Evolutionary conservation across 106 monocot genomes (phyloP), one percentile per base, ranked within the genome.

Genomic region (Agapanthus africanus): DNA sequence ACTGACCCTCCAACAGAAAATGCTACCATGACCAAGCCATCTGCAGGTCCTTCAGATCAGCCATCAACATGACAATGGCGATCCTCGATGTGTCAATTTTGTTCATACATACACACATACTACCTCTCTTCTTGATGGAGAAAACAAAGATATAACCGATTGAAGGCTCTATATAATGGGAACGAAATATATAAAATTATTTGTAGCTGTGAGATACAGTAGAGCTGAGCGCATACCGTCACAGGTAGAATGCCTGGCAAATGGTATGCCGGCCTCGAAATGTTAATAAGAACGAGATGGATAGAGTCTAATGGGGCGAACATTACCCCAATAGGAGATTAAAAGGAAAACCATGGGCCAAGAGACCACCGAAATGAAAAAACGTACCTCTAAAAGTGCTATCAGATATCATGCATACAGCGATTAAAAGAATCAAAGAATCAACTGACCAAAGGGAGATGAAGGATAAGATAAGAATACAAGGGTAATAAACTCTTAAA

Each of bases 1-100:
- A 65, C 40, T 4, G 33, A 70, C 8, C 82, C 79, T 7, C 81
- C 73, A 27, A 39, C 72, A n/a, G 73, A 73, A 51, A 68, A 51
- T 42, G 63, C 68, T 30, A 68, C 41, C 66, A 61, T 61, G 11
- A 52, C 60, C 76, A 75, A 75, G 51, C 57, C 71, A 19, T 41
- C 50, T 40, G 80, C 37, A 70, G 70, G 61, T 59, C 59, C 69
- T 28, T 37, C 76, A 9, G 76, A 62, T 62, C 62, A 62, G 9
- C 62, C 62, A 15, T 62, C 62, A 62, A 62, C 34, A 30, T 62
- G 36, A 62, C 30, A 8, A 35, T 37, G 62, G n/a, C n/a, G n/a
- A n/a, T n/a, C n/a, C 35, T 14, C 19, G 35, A 16, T n/a, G 5
- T 62, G 19, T 62, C 62, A 62, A 62, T 11, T 62, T 62, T 62